These are phyloP conservation scores for Nemania sp. DNA, from an alignment of 2,329 filamentous ascomycete species.

Conservation along the genomic window DNA sequence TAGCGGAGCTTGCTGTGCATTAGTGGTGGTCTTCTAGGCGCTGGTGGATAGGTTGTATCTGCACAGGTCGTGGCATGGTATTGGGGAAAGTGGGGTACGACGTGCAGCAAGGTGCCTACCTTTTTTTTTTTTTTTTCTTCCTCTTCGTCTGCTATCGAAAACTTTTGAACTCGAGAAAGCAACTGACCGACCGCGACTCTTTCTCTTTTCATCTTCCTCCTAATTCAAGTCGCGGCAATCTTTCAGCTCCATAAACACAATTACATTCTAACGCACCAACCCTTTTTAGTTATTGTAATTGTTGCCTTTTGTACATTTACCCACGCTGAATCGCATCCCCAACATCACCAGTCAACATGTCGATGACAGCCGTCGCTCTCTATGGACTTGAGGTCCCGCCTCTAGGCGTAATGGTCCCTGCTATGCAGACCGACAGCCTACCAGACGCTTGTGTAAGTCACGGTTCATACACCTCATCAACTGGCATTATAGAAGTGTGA, in stretches of 20 bases:
- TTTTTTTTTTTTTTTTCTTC: constrained; percentile 39
- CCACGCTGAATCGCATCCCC: constrained; percentile 5
- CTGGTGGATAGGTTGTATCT: constrained; percentile 27
- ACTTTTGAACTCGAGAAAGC: constrained; percentile 34
- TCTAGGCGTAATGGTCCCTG: constrained; percentile 84
- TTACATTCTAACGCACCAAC: not conserved
- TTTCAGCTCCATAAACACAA: not conserved
- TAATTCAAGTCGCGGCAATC: constrained; percentile 14
- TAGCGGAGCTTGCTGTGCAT: constrained; percentile 30
- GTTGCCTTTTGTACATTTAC: constrained; percentile 27
- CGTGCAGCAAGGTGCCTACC: constrained; percentile 39
- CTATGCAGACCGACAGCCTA: constrained; percentile 73
- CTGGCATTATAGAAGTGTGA: not conserved
- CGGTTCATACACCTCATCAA: not conserved
- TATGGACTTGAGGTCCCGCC: constrained; percentile 93
- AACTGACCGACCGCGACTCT: constrained; percentile 9
- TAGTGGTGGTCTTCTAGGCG: constrained; percentile 21
- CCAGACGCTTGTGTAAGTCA: constrained; percentile 79
- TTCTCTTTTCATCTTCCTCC: constrained; percentile 25
- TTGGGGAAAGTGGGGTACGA: constrained; percentile 46
- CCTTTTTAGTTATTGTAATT: not conserved
- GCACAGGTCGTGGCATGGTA: constrained; percentile 41
- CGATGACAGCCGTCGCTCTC: constrained; percentile 77
- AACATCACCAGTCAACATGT: constrained; percentile 53
- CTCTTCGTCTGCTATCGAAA: constrained; percentile 32